Conservation (phyloP, 371 early-diverging fungal species). For the Haplosporangium sp. region DNA sequence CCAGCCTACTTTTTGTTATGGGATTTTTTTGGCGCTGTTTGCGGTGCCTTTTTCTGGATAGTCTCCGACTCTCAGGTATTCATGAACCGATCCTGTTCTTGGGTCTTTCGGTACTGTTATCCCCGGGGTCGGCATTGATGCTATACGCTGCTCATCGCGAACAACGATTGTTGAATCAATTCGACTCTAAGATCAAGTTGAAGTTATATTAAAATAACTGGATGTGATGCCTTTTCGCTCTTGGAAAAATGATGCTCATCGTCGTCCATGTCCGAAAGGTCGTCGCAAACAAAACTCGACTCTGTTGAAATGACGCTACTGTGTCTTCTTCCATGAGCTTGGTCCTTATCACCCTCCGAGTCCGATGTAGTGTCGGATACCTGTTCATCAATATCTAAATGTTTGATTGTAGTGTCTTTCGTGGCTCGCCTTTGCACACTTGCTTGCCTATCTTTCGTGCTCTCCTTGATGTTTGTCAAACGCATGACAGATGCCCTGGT, state of each 20-base stretch:
- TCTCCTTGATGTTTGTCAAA: too few relatives aligned
- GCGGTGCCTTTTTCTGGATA: constrained; percentile 12
- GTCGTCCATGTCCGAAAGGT: constrained; percentile 29
- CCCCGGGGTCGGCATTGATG: constrained; percentile 16
- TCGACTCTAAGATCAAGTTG: constrained; percentile 1
- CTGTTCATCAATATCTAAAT: constrained; percentile 5
- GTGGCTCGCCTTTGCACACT: too few relatives aligned
- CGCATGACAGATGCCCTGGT: too few relatives aligned
- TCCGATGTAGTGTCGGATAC: constrained; percentile 24
- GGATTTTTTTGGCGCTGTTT: constrained; percentile 13
- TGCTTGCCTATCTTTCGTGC: too few relatives aligned
- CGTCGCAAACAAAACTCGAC: constrained; percentile 33
- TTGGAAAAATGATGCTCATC: neutral
- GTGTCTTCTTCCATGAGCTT: neutral
- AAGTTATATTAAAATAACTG: too few relatives aligned
- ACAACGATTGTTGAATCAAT: constrained; percentile 7
- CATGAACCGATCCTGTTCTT: constrained; percentile 1
- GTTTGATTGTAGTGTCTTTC: too few relatives aligned
- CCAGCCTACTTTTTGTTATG: constrained; percentile 15
- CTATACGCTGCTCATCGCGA: constrained; percentile 16
- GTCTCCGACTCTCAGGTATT: neutral
- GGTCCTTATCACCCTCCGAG: constrained; percentile 20
- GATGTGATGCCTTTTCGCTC: neutral
- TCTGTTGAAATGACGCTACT: constrained; percentile 28
- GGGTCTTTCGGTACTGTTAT: constrained; percentile 1